These are phyloP conservation scores for Neofusicoccum parvum DNA, from an alignment of 2,329 filamentous ascomycete genomes.

Conservation along the genomic window DNA sequence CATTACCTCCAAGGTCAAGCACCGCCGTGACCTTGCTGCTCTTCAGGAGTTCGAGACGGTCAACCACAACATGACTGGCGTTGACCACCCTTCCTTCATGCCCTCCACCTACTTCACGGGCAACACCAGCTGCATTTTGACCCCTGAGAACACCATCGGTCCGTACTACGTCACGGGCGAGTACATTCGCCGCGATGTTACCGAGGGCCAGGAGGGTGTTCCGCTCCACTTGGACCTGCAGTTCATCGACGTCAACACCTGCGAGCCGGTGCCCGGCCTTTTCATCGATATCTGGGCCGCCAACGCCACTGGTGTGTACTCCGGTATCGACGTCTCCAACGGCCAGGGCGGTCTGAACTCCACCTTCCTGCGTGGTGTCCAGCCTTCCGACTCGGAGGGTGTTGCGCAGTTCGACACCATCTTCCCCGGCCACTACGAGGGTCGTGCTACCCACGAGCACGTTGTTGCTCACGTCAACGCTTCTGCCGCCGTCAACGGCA, in stretches of 20 bases:
- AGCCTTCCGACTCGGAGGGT: slow-evolving; percentile 50
- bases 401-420: slow-evolving; percentile 54
- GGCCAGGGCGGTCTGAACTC: slow-evolving; percentile 46
- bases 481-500: slow-evolving; percentile 51
- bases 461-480: slow-evolving; percentile 41
- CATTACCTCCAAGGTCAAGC: slow-evolving; percentile 26
- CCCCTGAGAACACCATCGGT: slow-evolving; percentile 36
- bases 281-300: slow-evolving; percentile 56
- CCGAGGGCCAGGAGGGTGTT: slow-evolving; percentile 52
- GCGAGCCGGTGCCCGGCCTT: slow-evolving; percentile 52
- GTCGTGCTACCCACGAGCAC: slow-evolving; percentile 44
- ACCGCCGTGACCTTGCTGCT: slow-evolving; percentile 32
- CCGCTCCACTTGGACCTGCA: slow-evolving; percentile 55
- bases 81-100: slow-evolving; percentile 28
- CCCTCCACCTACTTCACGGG: slow-evolving; percentile 31
- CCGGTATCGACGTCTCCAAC: slow-evolving; percentile 42
- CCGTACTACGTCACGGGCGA: slow-evolving; percentile 53
- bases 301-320: slow-evolving; percentile 45
- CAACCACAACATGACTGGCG: slow-evolving; percentile 35
- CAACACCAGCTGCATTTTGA: slow-evolving; percentile 38
- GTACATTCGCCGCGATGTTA: slow-evolving; percentile 52
- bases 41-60: slow-evolving; percentile 33
- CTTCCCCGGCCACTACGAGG: slow-evolving; percentile 43
- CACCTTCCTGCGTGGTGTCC: slow-evolving; percentile 52
- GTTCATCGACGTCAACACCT: slow-evolving; percentile 57